Conservation (phyloP, 768 basidiomycete genomes). For the Panaeolus cyanescens region DNA sequence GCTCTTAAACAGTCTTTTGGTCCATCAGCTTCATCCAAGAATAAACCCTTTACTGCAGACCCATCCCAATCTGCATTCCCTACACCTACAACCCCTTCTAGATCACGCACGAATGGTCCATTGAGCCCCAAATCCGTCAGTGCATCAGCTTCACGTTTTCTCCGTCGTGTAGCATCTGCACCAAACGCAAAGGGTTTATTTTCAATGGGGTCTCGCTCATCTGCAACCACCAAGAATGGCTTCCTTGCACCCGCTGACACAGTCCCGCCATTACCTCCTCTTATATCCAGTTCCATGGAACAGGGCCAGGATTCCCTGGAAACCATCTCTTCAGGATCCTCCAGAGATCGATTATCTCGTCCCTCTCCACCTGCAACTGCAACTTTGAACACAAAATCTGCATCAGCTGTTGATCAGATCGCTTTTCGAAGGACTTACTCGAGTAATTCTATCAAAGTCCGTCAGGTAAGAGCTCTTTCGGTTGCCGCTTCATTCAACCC, state of each 20-base stretch:
- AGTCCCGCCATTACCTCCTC: slow-evolving; percentile 56
- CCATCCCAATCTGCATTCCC: slow-evolving; percentile 49
- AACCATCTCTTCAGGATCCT: slow-evolving; percentile 77
- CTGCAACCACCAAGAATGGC: slow-evolving; percentile 70
- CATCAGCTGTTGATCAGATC: slow-evolving; percentile 46
- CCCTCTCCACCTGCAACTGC: slow-evolving; percentile 39
- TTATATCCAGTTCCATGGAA: slow-evolving; percentile 50
- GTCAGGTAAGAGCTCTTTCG: slow-evolving; percentile 52
- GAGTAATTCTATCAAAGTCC: slow-evolving; percentile 95
- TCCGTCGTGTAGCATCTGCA: slow-evolving; percentile 94
- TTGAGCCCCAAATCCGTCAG: slow-evolving; percentile 71
- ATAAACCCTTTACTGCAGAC: slow-evolving; percentile 43
- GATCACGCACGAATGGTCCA: slow-evolving; percentile 51
- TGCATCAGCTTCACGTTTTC: slow-evolving; percentile 82
- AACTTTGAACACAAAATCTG: slow-evolving; percentile 42
- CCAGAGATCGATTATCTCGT: slow-evolving; percentile 50
- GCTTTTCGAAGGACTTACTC: slow-evolving; percentile 95
- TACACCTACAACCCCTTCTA: slow-evolving; percentile 39
- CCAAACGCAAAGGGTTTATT: slow-evolving; percentile 96
- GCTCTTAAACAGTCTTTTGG: slow-evolving; percentile 12
- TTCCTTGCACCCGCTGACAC: slow-evolving; percentile 70
- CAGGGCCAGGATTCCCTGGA: slow-evolving; percentile 74
- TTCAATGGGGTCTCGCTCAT: slow-evolving; percentile 56
- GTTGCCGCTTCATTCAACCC: slow-evolving; percentile 2
- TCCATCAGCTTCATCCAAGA: slow-evolving; percentile 25